phyloP scores from a whole-genome alignment of 495 filamentous ascomycete species.

The Penicillium desertorum region DNA sequence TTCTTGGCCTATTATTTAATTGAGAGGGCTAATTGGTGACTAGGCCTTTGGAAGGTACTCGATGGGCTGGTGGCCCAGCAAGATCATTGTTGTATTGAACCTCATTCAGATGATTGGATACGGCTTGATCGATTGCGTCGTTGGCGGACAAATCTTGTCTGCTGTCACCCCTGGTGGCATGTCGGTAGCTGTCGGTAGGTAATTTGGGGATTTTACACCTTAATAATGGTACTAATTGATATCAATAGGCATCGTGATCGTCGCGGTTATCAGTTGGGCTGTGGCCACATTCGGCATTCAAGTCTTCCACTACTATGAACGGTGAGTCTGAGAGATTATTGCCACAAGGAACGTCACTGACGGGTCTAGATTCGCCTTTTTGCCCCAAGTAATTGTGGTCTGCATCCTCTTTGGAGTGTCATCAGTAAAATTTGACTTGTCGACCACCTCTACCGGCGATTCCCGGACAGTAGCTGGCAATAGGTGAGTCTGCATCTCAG shows the following conservation, averaged over 20 bases:
- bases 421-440: constrained; percentile 60
- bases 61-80: constrained; percentile 81
- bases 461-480: constrained; percentile 56
- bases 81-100: constrained; percentile 69
- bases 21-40: constrained; percentile 11
- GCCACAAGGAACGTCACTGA: not conserved
- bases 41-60: constrained; percentile 67
- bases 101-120: constrained; percentile 73
- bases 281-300: constrained; percentile 73
- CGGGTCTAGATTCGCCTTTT: constrained; percentile 58
- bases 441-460: constrained; percentile 49
- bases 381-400: constrained; percentile 64
- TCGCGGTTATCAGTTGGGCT: constrained; percentile 63
- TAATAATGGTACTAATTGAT: constrained; percentile 2
- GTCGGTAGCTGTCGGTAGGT: constrained; percentile 61
- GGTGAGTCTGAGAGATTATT: constrained; percentile 37
- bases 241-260: constrained; percentile 64
- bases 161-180: constrained; percentile 63
- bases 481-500: constrained; percentile 28
- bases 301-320: constrained; percentile 70
- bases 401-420: constrained; percentile 68
- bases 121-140: constrained; percentile 65
- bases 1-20: not conserved
- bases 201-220: not conserved
- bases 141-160: constrained; percentile 72